Evolutionary conservation across 2,329 filamentous ascomycete genomes (phyloP).

Genomic region (Myriosclerotinia duriaeana): DNA sequence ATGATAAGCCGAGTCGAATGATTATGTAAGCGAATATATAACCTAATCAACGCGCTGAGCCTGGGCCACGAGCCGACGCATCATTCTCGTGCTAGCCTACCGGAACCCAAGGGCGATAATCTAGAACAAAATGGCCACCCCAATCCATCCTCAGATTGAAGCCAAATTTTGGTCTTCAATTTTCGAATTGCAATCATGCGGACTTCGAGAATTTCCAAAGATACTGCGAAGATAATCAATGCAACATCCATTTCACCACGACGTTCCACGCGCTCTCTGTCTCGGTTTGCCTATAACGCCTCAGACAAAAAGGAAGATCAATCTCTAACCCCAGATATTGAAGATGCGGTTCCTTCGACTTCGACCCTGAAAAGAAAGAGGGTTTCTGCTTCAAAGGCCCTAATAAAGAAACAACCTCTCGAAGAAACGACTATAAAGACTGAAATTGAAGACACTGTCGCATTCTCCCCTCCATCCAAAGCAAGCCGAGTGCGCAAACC

Average conservation of each 20-base stretch:
- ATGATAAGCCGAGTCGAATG: neutral
- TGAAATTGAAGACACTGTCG: constrained; percentile 42
- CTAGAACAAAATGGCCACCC: constrained; percentile 18
- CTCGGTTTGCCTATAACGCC: constrained; percentile 48
- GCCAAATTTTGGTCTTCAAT: neutral
- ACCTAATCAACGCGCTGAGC: neutral
- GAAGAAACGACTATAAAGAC: constrained; percentile 44
- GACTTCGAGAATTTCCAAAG: constrained; percentile 57
- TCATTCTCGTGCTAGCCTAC: constrained; percentile 16
- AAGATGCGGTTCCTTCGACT: constrained; percentile 49
- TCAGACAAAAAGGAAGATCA: constrained; percentile 33
- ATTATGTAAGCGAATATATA: neutral
- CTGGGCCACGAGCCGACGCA: constrained; percentile 9
- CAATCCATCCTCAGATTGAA: constrained; percentile 15
- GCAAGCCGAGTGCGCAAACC: constrained; percentile 48
- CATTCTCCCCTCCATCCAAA: constrained; percentile 36
- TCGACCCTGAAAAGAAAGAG: constrained; percentile 50
- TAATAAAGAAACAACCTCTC: constrained; percentile 50
- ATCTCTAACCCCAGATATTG: constrained; percentile 49
- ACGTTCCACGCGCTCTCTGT: constrained; percentile 51
- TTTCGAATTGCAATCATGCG: constrained; percentile 32
- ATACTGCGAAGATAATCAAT: constrained; percentile 57
- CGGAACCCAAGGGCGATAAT: neutral
- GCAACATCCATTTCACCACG: constrained; percentile 44
- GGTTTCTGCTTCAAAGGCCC: constrained; percentile 28